A percentile compares a stretch with the other conserved stretches of the same genome.
These are phyloP conservation scores for Talaromyces sp. DNA, from an alignment of 2,329 filamentous ascomycete species.

Conservation along the genomic window DNA sequence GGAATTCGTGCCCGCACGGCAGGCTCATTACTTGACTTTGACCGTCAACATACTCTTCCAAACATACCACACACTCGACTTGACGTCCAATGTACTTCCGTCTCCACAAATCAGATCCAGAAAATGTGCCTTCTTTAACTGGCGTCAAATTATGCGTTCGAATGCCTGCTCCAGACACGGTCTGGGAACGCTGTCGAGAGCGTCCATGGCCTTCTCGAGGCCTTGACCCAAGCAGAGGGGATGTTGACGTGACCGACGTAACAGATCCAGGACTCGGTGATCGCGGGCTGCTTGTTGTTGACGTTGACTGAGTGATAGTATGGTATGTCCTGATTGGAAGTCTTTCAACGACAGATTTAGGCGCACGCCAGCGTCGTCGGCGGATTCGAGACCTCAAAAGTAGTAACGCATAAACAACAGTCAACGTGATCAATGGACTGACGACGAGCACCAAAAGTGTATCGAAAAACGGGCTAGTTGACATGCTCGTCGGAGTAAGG, in stretches of 20 bases:
- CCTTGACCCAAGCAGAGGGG: conserved; percentile 62
- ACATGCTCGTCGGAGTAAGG: conserved; percentile 81
- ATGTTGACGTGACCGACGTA: conserved; percentile 65
- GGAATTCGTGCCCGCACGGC: conserved; percentile 96
- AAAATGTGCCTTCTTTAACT: conserved; percentile 47
- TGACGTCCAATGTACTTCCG: conserved; percentile 62
- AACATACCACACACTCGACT: conserved; percentile 90
- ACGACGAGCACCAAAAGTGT: conserved; percentile 95
- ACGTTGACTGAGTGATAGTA: conserved; percentile 65
- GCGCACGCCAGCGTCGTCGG: conserved; percentile 88
- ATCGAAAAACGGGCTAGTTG: conserved; percentile 90
- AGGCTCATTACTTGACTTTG: conserved; percentile 94
- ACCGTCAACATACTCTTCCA: conserved; percentile 94
- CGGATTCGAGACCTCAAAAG: conserved; percentile 85
- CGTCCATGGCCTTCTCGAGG: conserved; percentile 28
- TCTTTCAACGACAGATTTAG: conserved; percentile 90
- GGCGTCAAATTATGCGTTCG: conserved; percentile 27
- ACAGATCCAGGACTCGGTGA: conserved; percentile 59
- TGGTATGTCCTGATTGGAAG: conserved; percentile 96
- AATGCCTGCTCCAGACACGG: conserved; percentile 31
- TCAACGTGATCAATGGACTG: conserved; percentile 86
- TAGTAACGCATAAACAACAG: conserved; percentile 85
- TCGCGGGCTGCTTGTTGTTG: conserved; percentile 53
- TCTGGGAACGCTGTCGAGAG: conserved; percentile 39
- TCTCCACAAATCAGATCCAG: conserved; percentile 43